phyloP scores from a whole-genome alignment of 208 protist species.

The Crithidia mellificae region DNA sequence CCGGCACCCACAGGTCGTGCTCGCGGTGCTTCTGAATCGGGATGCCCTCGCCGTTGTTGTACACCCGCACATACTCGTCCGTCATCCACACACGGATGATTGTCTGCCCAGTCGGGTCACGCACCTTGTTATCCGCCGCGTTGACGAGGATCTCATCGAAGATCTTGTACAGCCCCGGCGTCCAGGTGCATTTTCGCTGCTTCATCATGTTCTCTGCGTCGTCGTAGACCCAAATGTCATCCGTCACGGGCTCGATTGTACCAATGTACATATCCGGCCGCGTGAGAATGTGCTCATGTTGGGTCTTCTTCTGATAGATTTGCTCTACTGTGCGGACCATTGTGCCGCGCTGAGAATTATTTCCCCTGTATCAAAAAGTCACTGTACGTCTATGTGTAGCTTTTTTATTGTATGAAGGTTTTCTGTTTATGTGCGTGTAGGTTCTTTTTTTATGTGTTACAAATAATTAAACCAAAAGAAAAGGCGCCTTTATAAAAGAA shows the following conservation, averaged over 20 bases:
- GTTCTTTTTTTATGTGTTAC: constrained; percentile 10
- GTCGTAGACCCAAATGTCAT: constrained; percentile 97
- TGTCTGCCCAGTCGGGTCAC: constrained; percentile 91
- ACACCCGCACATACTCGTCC: constrained; percentile 95
- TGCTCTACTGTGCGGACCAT: constrained; percentile 91
- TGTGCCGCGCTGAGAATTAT: not conserved
- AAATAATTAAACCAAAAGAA: no score
- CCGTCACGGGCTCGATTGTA: constrained; percentile 86
- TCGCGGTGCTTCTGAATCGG: constrained; percentile 96
- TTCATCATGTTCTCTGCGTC: constrained; percentile 91
- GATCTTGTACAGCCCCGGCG: constrained; percentile 99
- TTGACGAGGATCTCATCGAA: constrained; percentile 99
- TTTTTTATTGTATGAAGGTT: not conserved
- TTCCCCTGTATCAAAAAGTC: not conserved
- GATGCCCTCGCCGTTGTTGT: constrained; percentile 99
- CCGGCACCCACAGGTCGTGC: constrained; percentile 98
- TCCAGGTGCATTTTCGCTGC: constrained; percentile 93
- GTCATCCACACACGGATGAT: constrained; percentile 97
- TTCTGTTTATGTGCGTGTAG: constrained; percentile 6
- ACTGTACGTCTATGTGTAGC: constrained; percentile 6
- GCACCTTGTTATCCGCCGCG: constrained; percentile 99
- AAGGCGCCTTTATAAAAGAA: not conserved
- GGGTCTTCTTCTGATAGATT: constrained; percentile 97
- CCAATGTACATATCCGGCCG: constrained; percentile 99
- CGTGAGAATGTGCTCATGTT: constrained; percentile 98